phyloP scores from a whole-genome alignment of 805 yeast genomes.

The Dipodascus albidus region DNA sequence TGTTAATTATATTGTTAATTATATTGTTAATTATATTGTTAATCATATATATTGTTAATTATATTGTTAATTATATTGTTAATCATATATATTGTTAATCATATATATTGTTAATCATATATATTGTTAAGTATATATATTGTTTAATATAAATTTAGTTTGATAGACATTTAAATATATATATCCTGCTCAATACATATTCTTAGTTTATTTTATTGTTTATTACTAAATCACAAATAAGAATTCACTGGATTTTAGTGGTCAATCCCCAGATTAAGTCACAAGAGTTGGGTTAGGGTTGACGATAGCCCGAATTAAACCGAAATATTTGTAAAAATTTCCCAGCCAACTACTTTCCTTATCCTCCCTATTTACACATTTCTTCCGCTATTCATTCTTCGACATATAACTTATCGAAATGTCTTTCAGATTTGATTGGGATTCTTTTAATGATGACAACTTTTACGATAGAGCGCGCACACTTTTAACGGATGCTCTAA shows the following conservation, averaged over 20 bases:
- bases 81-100: background rate
- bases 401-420: constrained; percentile 24
- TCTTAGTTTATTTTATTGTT: background rate
- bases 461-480: constrained; percentile 51
- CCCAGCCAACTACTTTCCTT: background rate
- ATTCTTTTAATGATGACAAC: constrained; percentile 53
- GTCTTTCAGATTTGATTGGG: constrained; percentile 78
- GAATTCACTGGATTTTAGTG: background rate
- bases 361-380: background rate
- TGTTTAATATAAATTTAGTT: too few species aligned
- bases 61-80: too few species aligned
- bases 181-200: too few species aligned
- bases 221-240: background rate
- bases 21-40: too few species aligned
- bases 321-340: background rate
- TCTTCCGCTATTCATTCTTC: too few species aligned
- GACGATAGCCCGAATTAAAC: background rate
- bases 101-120: background rate
- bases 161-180: too few species aligned
- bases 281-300: background rate
- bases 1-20: too few species aligned
- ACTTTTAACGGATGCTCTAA: constrained; percentile 58
- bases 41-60: too few species aligned
- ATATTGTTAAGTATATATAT: too few species aligned
- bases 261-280: background rate